Conservation (phyloP, 805 yeast genomes). For the Ogataea trehaloabstinens region DNA sequence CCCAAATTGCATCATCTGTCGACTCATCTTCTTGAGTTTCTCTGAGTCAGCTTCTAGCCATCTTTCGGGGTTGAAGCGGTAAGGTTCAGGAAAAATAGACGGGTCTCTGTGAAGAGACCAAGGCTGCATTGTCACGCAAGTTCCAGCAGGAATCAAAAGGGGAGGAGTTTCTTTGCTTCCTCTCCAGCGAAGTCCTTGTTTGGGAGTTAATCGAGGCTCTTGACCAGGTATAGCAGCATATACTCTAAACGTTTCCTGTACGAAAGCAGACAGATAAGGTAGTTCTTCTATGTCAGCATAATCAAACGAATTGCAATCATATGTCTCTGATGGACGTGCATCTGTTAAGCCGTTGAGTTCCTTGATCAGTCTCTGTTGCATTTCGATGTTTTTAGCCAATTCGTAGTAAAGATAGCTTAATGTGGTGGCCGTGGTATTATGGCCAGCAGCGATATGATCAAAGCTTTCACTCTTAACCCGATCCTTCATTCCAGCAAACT, state of each 20-base stretch:
- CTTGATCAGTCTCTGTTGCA: slow-evolving; percentile 45
- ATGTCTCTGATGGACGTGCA: slow-evolving; percentile 19
- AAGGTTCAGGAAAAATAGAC: slow-evolving; percentile 49
- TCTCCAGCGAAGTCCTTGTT: slow-evolving; percentile 26
- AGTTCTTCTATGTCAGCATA: slow-evolving; percentile 48
- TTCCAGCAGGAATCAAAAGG: slow-evolving; percentile 48
- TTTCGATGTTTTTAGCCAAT: slow-evolving; percentile 45
- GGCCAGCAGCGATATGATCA: slow-evolving; percentile 77
- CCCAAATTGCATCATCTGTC: slow-evolving; percentile 66
- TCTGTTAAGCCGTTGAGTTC: slow-evolving; percentile 38
- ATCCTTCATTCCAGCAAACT: slow-evolving; percentile 13
- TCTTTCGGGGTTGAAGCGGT: slow-evolving; percentile 47
- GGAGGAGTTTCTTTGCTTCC: slow-evolving; percentile 26
- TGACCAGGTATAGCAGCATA: slow-evolving; percentile 75
- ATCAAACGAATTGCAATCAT: slow-evolving; percentile 23
- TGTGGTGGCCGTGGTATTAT: slow-evolving; percentile 71
- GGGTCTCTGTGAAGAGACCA: slow-evolving; percentile 58
- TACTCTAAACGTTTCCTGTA: slow-evolving; percentile 58
- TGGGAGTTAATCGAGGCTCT: slow-evolving; percentile 57
- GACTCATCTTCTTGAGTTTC: slow-evolving; percentile 45
- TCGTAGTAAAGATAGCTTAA: slow-evolving; percentile 58
- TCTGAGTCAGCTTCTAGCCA: slow-evolving; percentile 48
- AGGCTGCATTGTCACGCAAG: slow-evolving; percentile 62
- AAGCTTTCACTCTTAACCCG: slow-evolving; percentile 46
- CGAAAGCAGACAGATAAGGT: slow-evolving; percentile 58